phyloP scores from a whole-genome alignment of 768 basidiomycete species.

The Suillus hirtellus region DNA sequence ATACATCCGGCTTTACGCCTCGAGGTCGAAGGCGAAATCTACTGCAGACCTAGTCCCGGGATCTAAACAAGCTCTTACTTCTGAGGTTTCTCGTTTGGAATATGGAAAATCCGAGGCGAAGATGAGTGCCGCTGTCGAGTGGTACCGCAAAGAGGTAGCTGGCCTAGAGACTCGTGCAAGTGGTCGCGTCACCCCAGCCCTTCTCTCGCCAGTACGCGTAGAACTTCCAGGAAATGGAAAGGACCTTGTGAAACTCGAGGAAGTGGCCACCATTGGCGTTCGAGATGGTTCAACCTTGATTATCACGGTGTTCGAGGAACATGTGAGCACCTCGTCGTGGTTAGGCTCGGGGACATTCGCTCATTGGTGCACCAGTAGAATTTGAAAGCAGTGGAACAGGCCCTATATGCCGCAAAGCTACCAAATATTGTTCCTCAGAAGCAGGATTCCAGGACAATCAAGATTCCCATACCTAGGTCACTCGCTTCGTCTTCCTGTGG shows the following conservation, averaged over 20 bases:
- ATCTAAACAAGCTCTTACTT: slow-evolving; percentile 61
- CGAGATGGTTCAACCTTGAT: slow-evolving; percentile 73
- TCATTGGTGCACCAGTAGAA: slow-evolving; percentile 51
- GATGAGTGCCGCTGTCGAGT: slow-evolving; percentile 68
- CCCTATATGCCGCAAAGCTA: slow-evolving; percentile 72
- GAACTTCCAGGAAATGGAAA: slow-evolving; percentile 41
- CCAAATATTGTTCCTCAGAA: slow-evolving; percentile 73
- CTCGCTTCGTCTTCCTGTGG: slow-evolving; percentile 14
- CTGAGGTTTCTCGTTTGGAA: slow-evolving; percentile 55
- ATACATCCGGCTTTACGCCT: slow-evolving; percentile 26
- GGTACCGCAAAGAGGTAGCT: slow-evolving; percentile 79
- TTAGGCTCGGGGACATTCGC: slow-evolving; percentile 5
- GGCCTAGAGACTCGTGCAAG: slow-evolving; percentile 67
- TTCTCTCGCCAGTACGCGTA: slow-evolving; percentile 71
- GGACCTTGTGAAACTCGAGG: slow-evolving; percentile 52
- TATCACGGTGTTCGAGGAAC: slow-evolving; percentile 76
- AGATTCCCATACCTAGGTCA: slow-evolving; percentile 80
- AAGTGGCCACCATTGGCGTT: slow-evolving; percentile 79
- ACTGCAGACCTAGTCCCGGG: slow-evolving; percentile 66
- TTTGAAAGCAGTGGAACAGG: slow-evolving; percentile 73
- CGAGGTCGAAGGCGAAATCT: slow-evolving; percentile 39
- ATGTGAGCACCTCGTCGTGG: slow-evolving; percentile 46
- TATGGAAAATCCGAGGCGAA: slow-evolving; percentile 61
- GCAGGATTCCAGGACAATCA: slow-evolving; percentile 69
- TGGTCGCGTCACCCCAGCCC: slow-evolving; percentile 73